Percentiles rank a stretch among this genome's conserved stretches.
Evolutionary conservation across 805 yeast genomes (phyloP).

Genomic region (Candida xiaguanensis): DNA sequence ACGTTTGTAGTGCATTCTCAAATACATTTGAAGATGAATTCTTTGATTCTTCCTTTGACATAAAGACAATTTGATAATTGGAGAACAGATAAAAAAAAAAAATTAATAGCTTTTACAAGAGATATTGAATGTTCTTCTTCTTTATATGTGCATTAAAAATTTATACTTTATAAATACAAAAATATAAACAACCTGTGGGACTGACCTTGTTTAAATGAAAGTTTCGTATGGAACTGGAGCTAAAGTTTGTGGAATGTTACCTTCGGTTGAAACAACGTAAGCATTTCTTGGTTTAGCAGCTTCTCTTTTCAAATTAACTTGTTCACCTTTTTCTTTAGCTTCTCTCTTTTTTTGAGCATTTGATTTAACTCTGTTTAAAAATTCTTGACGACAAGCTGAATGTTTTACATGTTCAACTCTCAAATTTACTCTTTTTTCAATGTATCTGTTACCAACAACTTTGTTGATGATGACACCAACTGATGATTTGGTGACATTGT

Average conservation of each 20-base stretch:
- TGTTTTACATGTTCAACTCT: constrained; percentile 99
- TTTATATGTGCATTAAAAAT: constrained; percentile 5
- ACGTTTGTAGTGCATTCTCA: constrained; percentile 61
- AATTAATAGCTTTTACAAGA: too few relatives aligned
- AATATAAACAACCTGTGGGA: background rate
- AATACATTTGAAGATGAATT: constrained; percentile 23
- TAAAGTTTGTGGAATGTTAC: constrained; percentile 90
- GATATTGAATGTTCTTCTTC: background rate
- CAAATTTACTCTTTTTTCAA: constrained; percentile 97
- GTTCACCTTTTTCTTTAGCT: constrained; percentile 92
- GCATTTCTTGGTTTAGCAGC: constrained; percentile 97
- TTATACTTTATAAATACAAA: constrained; percentile 2
- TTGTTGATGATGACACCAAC: constrained; percentile 98
- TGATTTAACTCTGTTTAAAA: constrained; percentile 95
- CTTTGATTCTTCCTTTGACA: constrained; percentile 2
- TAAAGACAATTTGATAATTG: background rate
- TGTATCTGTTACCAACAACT: constrained; percentile 98
- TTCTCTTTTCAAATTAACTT: constrained; percentile 93
- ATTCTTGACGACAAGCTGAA: constrained; percentile 99
- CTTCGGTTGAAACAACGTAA: constrained; percentile 76
- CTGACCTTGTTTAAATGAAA: constrained; percentile 65
- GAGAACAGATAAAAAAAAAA: background rate
- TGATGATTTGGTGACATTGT: constrained; percentile 97
- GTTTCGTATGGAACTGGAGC: constrained; percentile 99
- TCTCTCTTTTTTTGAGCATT: constrained; percentile 91